A percentile compares a stretch with the other conserved stretches of the same genome.
phyloP scores from a whole-genome alignment of 2,329 filamentous ascomycete genomes.

The Atkinsonella texensis region DNA sequence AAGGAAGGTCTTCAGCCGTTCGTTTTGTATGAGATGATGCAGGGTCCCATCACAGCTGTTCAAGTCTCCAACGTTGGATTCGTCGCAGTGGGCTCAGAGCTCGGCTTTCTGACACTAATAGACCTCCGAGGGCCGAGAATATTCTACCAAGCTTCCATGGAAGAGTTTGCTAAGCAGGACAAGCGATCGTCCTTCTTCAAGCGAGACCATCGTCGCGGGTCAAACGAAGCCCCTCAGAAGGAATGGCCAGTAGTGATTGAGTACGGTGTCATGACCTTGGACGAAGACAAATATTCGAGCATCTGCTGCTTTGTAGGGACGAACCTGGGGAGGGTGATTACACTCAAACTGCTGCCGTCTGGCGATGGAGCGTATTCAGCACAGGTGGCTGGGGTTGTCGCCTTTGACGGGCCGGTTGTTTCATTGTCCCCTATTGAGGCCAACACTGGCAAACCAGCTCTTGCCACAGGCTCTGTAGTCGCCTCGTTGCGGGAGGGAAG shows the following conservation, averaged over 20 bases:
- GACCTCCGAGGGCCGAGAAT: conserved; percentile 80
- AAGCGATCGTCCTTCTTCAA: conserved; percentile 64
- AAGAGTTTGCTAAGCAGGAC: conserved; percentile 63
- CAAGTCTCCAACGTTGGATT: conserved; percentile 91
- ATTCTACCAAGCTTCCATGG: conserved; percentile 62
- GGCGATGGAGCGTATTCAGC: conserved; percentile 56
- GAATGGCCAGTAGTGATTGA: conserved; percentile 78
- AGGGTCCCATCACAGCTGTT: conserved; percentile 67
- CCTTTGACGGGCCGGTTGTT: conserved; percentile 59
- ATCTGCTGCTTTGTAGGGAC: conserved; percentile 90
- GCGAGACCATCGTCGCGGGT: conserved; percentile 15
- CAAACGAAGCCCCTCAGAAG: conserved; percentile 27
- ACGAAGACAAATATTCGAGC: conserved; percentile 91
- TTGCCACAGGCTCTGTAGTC: conserved; percentile 63
- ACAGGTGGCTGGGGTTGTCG: conserved; percentile 54
- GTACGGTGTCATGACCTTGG: conserved; percentile 86
- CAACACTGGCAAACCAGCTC: conserved; percentile 62
- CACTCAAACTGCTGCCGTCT: conserved; percentile 79
- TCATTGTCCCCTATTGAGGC: conserved; percentile 69
- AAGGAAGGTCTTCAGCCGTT: conserved; percentile 74
- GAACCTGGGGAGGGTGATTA: conserved; percentile 68
- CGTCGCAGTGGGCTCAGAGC: conserved; percentile 73
- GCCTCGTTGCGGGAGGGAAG: conserved; percentile 63
- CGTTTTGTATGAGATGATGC: conserved; percentile 69
- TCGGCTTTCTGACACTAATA: conserved; percentile 67